Percentiles rank a stretch among this genome's conserved stretches.
phyloP scores from a whole-genome alignment of 768 basidiomycete species.

The Chalciporus pseudorubinellus region DNA sequence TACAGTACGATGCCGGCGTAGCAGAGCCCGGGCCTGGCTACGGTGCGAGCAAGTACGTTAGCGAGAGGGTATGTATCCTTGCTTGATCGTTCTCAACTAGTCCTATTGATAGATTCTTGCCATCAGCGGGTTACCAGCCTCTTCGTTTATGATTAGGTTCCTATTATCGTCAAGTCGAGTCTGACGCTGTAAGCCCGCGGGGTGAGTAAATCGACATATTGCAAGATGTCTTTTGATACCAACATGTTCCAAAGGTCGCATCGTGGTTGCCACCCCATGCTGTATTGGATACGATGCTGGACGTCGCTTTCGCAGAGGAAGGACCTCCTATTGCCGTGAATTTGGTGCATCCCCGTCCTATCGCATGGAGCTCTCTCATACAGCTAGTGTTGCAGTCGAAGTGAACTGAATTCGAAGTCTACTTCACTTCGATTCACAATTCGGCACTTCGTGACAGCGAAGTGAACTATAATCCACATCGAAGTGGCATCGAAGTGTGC shows the following conservation, averaged over 20 bases:
- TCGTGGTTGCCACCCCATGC: conserved; percentile 33
- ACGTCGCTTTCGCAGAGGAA: conserved; percentile 26
- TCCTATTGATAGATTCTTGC: conserved; percentile 26
- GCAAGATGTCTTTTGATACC: not conserved
- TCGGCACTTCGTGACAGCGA: too few relatives aligned
- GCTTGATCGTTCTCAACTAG: not conserved
- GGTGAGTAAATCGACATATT: conserved; percentile 15
- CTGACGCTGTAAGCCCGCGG: conserved; percentile 27
- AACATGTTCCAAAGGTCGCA: conserved; percentile 12
- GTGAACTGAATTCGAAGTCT: not conserved
- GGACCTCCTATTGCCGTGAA: too few relatives aligned
- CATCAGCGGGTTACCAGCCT: conserved; percentile 31
- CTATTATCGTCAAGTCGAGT: conserved; percentile 36
- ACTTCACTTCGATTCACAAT: too few relatives aligned
- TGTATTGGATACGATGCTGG: conserved; percentile 26
- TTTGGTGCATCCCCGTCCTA: conserved; percentile 35
- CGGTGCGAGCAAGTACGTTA: conserved; percentile 33
- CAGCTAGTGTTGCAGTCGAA: not conserved
- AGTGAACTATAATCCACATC: too few relatives aligned
- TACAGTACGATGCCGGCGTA: conserved; percentile 22
- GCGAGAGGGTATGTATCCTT: conserved; percentile 20
- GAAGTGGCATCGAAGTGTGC: too few relatives aligned
- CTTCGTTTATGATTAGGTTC: conserved; percentile 38
- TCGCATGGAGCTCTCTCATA: too few relatives aligned
- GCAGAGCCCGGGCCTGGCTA: conserved; percentile 38